Base-by-base conservation (phyloP, 2,329 filamentous ascomycete genomes). In the Celoporthe dispersa region DNA sequence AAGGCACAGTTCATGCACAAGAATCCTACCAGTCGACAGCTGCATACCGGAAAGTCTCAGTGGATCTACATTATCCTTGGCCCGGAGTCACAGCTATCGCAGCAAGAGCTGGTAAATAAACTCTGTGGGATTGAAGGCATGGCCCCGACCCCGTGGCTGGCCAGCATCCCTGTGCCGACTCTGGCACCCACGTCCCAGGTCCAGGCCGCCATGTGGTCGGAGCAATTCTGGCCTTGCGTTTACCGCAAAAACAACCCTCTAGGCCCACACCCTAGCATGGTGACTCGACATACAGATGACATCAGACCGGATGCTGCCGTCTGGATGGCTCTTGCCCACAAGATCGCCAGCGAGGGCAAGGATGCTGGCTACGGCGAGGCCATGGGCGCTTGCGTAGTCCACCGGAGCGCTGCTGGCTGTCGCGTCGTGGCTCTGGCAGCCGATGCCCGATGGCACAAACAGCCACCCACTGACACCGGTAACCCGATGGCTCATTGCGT, bases 161-260 rank as follows among this genome's bases (percentile, higher is more conserved):
- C 86, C 67, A 85, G 84, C 68, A 87, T 93, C 68, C 87, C 89
- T 0, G 90, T 96, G 16, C 93, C 93, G 8, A 83, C 91, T 35
- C 82, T 93, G 60, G 86, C 92, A 33, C 93, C 93, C 1, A 94
- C 91, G 6, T 94, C 92, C 3, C 87, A 91, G 74, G 85, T 91
- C 53, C 92, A 95, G 79, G 92, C 93, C 11, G 87, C 87, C 35
- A 83, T 88, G 77, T 96, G 92, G 92, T 91, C 89, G 35, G 84
- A 87, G 44, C 86, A 90, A 74, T 95, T 93, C 79, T 97, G 93
- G 93, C 93, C 93, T 16, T 92, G 91, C 1, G 88, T 94, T 64
- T 97, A 96, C 81, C 91, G 93, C 73, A 94, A 94, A 82, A 94
- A 92, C 74, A 96, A 96, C 77, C 93, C 93, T 2, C 92, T 94